These are phyloP conservation scores for Bidens hawaiensis DNA, from an alignment of 140 eudicot genomes.

Conservation along the genomic window DNA sequence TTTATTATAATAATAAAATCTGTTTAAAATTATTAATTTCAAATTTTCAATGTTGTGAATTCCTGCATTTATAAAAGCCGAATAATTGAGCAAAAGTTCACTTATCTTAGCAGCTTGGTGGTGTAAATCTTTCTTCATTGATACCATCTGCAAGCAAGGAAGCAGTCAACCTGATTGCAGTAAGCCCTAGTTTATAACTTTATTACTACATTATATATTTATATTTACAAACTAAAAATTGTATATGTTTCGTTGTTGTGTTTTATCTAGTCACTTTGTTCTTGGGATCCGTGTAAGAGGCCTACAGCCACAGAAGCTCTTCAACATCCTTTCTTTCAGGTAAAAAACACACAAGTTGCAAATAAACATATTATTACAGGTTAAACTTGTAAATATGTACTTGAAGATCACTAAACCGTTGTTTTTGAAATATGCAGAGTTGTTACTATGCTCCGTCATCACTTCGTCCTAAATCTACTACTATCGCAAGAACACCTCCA, in stretches of 20 bases:
- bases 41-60: not conserved
- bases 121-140: conserved; percentile 61
- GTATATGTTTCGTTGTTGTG: not conserved
- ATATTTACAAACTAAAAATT: not conserved
- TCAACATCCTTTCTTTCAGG: conserved; percentile 99
- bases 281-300: conserved; percentile 97
- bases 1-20: too few relatives aligned
- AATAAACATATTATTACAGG: not conserved
- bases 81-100: not conserved
- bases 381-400: not conserved
- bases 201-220: not conserved
- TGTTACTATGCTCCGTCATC: conserved; percentile 90
- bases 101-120: conserved; percentile 55
- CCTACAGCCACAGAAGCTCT: conserved; percentile 92
- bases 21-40: not conserved
- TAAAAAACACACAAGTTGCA: conserved; percentile 7
- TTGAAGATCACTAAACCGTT: not conserved
- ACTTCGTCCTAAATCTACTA: conserved; percentile 60
- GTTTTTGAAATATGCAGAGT: conserved; percentile 50
- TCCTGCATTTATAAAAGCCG: not conserved
- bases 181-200: conserved; percentile 21
- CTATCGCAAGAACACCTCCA: conserved; percentile 68
- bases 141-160: conserved; percentile 86
- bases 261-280: conserved; percentile 74
- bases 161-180: conserved; percentile 66